Conservation (phyloP, 75 land plant genomes). For the Cryptomeria japonica region DNA sequence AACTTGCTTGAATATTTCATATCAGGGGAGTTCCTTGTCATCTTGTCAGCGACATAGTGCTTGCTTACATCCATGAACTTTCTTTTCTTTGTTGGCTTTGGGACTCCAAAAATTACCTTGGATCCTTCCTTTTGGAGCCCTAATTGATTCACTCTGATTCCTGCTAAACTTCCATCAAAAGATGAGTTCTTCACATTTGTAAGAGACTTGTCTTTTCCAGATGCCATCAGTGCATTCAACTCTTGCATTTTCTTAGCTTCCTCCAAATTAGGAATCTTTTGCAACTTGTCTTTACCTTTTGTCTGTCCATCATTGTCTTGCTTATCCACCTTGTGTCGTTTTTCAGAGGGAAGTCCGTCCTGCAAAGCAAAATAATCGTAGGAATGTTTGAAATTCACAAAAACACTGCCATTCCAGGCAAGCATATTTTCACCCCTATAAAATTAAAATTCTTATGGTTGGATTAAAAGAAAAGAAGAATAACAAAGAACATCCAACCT, state of each 20-base stretch:
- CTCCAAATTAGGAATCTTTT: conserved; percentile 10
- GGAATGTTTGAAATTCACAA: not conserved
- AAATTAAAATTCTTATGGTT: not conserved
- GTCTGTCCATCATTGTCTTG: conserved; percentile 18
- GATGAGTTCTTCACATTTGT: conserved; percentile 29
- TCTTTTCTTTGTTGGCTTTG: conserved; percentile 77
- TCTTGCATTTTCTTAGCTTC: conserved; percentile 31
- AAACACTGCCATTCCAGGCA: not conserved
- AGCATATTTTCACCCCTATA: not conserved
- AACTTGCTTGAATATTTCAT: conserved; percentile 30
- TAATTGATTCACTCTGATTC: conserved; percentile 29
- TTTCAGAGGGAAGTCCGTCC: conserved; percentile 55
- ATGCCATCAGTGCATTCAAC: conserved; percentile 17
- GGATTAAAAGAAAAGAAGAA: not conserved
- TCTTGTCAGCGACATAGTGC: conserved; percentile 47
- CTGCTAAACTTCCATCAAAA: conserved; percentile 33
- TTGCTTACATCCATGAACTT: conserved; percentile 89
- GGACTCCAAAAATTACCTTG: conserved; percentile 68
- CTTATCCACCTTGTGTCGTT: conserved; percentile 43
- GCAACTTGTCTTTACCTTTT: conserved; percentile 20
- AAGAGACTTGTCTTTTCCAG: conserved; percentile 43
- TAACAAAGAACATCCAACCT: conserved; percentile 21
- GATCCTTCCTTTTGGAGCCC: conserved; percentile 65
- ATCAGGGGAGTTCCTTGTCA: conserved; percentile 15
- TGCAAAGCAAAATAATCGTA: conserved; percentile 8